Conservation (phyloP, 148 eudicot genomes). For the Euryodendron excelsum region DNA sequence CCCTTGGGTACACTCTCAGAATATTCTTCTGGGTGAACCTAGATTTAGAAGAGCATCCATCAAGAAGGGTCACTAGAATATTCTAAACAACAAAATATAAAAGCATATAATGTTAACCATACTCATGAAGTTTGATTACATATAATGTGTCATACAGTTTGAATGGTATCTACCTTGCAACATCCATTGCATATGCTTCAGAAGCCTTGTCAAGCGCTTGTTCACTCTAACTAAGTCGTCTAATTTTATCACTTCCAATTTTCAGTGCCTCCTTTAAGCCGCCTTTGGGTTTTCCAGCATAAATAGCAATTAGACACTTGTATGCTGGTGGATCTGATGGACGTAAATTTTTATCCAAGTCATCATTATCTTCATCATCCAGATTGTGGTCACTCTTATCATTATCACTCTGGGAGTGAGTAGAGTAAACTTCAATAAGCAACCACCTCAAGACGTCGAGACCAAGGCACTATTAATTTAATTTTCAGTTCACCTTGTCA, state of each 20-base stretch:
- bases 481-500: constrained; percentile 29
- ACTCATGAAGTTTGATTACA: not conserved
- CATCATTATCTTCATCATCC: constrained; percentile 39
- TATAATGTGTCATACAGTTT: no score
- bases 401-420: constrained; percentile 31
- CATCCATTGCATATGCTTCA: constrained; percentile 46
- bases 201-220: constrained; percentile 77
- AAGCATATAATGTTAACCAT: not conserved
- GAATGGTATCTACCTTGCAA: constrained; percentile 58
- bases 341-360: constrained; percentile 14
- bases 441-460: not conserved
- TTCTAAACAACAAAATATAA: not conserved
- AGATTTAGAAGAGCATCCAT: constrained; percentile 3
- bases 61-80: not conserved
- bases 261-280: constrained; percentile 63
- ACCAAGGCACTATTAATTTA: not conserved
- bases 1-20: constrained; percentile 76
- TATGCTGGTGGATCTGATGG: constrained; percentile 44
- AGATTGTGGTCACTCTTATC: constrained; percentile 29
- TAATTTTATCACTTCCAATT: constrained; percentile 58
- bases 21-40: constrained; percentile 88
- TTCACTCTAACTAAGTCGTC: constrained; percentile 85
- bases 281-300: constrained; percentile 68
- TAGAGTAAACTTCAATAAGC: not conserved
- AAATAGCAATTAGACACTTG: constrained; percentile 65